Percentiles rank a stretch among this genome's conserved stretches.
Evolutionary conservation across 805 yeast species (phyloP).

Genomic region (Spencermartinsiella europaea): DNA sequence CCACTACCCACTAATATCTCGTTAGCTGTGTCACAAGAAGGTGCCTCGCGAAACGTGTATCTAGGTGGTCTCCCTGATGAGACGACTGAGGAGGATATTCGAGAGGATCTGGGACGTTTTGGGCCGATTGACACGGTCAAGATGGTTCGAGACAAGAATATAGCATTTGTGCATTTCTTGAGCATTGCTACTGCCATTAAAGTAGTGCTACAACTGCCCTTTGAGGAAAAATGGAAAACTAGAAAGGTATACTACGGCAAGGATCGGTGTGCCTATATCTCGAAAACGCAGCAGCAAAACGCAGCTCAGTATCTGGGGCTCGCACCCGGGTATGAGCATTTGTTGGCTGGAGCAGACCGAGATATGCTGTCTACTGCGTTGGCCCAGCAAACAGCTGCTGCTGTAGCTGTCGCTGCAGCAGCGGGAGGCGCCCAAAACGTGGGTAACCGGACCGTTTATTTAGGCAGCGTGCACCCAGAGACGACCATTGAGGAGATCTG

Average conservation of each 20-base stretch:
- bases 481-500: conserved; percentile 89
- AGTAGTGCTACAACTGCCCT: conserved; percentile 72
- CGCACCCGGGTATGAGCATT: conserved; percentile 82
- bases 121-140: conserved; percentile 86
- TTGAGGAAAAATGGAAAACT: conserved; percentile 56
- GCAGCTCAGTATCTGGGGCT: conserved; percentile 93
- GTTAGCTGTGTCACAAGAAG: conserved; percentile 72
- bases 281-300: conserved; percentile 93
- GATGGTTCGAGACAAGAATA: conserved; percentile 71
- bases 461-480: conserved; percentile 86
- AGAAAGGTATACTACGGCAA: conserved; percentile 86
- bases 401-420: conserved; percentile 93
- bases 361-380: conserved; percentile 44
- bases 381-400: conserved; percentile 92
- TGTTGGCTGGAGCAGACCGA: conserved; percentile 62
- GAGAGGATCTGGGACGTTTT: conserved; percentile 60
- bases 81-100: conserved; percentile 60
- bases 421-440: conserved; percentile 91
- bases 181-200: conserved; percentile 81
- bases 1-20: conserved; percentile 70
- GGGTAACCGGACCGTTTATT: conserved; percentile 89
- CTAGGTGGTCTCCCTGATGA: conserved; percentile 72
- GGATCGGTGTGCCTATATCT: conserved; percentile 85
- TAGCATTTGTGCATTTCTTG: conserved; percentile 78
- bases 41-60: conserved; percentile 92